Evolutionary conservation across 768 basidiomycete genomes (phyloP).

Genomic region (Clitopilus passeckerianus): DNA sequence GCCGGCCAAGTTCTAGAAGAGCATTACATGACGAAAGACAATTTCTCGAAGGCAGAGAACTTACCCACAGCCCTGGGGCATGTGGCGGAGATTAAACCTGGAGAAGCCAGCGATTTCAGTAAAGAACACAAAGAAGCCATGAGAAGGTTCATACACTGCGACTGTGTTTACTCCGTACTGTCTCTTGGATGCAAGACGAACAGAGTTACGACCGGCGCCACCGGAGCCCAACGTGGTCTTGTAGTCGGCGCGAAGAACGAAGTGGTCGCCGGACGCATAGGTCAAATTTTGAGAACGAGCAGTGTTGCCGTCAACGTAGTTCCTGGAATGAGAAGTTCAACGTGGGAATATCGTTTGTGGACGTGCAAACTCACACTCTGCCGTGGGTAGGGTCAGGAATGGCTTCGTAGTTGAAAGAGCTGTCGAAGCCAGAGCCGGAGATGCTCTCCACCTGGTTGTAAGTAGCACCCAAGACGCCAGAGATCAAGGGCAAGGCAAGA

Average conservation of each 20-base stretch:
- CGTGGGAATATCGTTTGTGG: background rate
- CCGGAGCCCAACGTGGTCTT: conserved; percentile 38
- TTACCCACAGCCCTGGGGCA: conserved; percentile 57
- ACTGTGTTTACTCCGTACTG: conserved; percentile 34
- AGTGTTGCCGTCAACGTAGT: conserved; percentile 40
- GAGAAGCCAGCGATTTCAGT: background rate
- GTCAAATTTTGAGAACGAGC: conserved; percentile 54
- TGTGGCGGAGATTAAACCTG: conserved; percentile 48
- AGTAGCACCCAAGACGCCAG: conserved; percentile 30
- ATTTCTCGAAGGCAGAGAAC: conserved; percentile 12
- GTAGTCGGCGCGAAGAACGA: conserved; percentile 53
- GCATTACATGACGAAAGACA: background rate
- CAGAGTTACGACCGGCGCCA: conserved; percentile 55
- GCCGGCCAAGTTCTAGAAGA: conserved; percentile 45
- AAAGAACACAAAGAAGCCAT: background rate
- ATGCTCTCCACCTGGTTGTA: conserved; percentile 44
- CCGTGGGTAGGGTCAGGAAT: conserved; percentile 63
- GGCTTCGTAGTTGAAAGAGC: conserved; percentile 42
- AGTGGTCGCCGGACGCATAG: conserved; percentile 44
- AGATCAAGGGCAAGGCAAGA: conserved; percentile 11
- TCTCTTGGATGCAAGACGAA: conserved; percentile 50
- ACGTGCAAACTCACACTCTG: conserved; percentile 41
- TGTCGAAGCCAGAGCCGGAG: conserved; percentile 41
- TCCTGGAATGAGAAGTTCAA: conserved; percentile 18
- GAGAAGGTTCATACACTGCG: conserved; percentile 38